Evolutionary conservation across 2,329 filamentous ascomycete genomes (phyloP), one percentile per base, ranked within the genome.

Genomic region (Xylaria sp.): DNA sequence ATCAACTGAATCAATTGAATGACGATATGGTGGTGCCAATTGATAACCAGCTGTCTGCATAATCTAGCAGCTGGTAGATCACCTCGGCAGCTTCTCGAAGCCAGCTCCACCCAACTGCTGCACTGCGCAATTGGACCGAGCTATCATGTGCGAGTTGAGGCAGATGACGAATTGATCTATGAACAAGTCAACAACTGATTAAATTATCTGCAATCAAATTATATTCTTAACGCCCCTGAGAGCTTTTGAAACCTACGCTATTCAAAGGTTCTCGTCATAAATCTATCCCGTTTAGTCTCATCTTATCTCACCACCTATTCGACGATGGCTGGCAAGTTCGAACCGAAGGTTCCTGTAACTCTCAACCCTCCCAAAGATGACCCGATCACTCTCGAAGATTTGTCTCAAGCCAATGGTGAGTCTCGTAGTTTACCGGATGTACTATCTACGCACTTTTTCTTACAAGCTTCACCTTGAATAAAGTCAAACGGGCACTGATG

Each of bases 301-400:
- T 61, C 61, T 46, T 51, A 65, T 62, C 59, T 38, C 46, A 38
- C n/a, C 23, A 33, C 5, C 40, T 36, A 46, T 40, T 57, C 60
- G 66, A 80, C 66, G 70, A 90, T 89, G 87, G 79, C 85, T 69
- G 87, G 85, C 71, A 91, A 88, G 74, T 97, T 97, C 76, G 91
- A 92, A 79, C 93, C 93, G 51, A 97, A 96, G 81, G 83, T 84
- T 33, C 87, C 92, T 3, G 90, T 96, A 68, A 82, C 90, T 66
- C 88, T 99, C 67, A 86, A 91, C 66, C 91, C 93, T 44, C 96
- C 96, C 15, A 98, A 97, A 83, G 87, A 93, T 78, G 94, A 97
- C 76, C 87, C 88, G 44, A 97, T 99, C 75, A 90, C 90, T n/a
- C 77, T 86, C 1, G 92, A 96, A 67, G 90, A 95, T 75, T 86